phyloP scores from a whole-genome alignment of 1,139 yeast species.

The Yarrowia galli region DNA sequence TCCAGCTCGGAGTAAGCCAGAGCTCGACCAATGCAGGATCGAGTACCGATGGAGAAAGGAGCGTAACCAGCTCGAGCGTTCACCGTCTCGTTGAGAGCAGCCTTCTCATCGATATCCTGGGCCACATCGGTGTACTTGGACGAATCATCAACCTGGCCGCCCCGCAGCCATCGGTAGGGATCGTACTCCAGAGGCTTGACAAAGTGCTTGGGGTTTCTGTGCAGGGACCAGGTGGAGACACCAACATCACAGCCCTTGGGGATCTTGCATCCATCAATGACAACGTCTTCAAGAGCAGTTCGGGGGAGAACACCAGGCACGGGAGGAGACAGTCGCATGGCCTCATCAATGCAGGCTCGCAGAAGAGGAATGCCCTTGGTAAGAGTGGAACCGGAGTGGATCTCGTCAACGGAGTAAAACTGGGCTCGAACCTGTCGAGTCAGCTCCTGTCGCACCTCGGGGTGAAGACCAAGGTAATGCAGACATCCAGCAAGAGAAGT shows the following conservation, averaged over 20 bases:
- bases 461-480: slow-evolving; percentile 42
- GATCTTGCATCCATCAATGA: slow-evolving; percentile 41
- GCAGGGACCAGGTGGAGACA: slow-evolving; percentile 42
- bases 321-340: slow-evolving; percentile 43
- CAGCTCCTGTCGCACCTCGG: slow-evolving; percentile 41
- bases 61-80: slow-evolving; percentile 42
- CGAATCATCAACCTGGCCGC: slow-evolving; percentile 34
- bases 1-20: slow-evolving; percentile 43
- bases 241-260: slow-evolving; percentile 42
- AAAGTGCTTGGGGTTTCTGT: slow-evolving; percentile 40
- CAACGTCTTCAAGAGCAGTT: slow-evolving; percentile 39
- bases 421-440: slow-evolving; percentile 39
- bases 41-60: slow-evolving; percentile 43
- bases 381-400: slow-evolving; percentile 39
- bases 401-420: slow-evolving; percentile 41
- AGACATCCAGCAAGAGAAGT: slow-evolving; percentile 42
- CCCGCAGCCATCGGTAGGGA: slow-evolving; percentile 42
- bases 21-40: slow-evolving; percentile 43
- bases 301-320: slow-evolving; percentile 43
- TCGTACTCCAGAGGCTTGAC: slow-evolving; percentile 40
- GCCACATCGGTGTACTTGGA: slow-evolving; percentile 27
- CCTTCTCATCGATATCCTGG: slow-evolving; percentile 34
- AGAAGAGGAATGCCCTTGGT: slow-evolving; percentile 41
- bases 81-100: slow-evolving; percentile 26
- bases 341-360: slow-evolving; percentile 43